Percentiles rank a stretch among this genome's conserved stretches.
Evolutionary conservation across 805 yeast species (phyloP).

Genomic region (Metschnikowia colocasiae): DNA sequence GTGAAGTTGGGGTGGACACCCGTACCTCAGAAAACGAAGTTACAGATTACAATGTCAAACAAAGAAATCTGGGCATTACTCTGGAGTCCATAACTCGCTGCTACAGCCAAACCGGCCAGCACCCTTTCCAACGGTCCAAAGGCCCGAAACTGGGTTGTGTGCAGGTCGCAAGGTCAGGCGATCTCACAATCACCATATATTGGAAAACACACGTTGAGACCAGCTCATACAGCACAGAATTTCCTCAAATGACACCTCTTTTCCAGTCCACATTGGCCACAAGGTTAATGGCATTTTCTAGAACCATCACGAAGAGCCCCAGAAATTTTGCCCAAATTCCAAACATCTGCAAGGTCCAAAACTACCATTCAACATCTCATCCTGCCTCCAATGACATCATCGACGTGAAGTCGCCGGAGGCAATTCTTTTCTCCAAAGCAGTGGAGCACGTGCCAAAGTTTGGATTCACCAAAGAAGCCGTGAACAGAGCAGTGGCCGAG

Average conservation of each 20-base stretch:
- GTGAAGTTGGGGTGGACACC: background rate
- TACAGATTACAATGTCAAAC: background rate
- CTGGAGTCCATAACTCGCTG: background rate
- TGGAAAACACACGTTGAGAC: background rate
- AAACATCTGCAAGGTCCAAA: background rate
- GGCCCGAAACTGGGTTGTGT: background rate
- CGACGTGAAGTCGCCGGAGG: conserved; percentile 33
- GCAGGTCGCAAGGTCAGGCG: background rate
- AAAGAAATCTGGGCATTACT: background rate
- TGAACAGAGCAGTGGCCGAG: conserved; percentile 47
- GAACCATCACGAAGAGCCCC: background rate
- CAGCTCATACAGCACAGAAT: background rate
- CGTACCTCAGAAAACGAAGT: background rate
- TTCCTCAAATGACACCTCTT: background rate
- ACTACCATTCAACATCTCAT: conserved; percentile 38
- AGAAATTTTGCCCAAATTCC: background rate
- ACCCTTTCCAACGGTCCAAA: background rate
- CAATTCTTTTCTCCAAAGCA: conserved; percentile 37
- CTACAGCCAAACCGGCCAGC: background rate
- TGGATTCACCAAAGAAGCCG: conserved; percentile 50
- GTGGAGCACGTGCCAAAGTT: conserved; percentile 43
- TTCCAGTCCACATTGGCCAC: background rate
- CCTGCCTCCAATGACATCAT: conserved; percentile 33
- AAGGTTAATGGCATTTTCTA: background rate
- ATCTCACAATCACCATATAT: background rate